Conservation (phyloP, 2,329 filamentous ascomycete species). For the Cordyceps javanica region DNA sequence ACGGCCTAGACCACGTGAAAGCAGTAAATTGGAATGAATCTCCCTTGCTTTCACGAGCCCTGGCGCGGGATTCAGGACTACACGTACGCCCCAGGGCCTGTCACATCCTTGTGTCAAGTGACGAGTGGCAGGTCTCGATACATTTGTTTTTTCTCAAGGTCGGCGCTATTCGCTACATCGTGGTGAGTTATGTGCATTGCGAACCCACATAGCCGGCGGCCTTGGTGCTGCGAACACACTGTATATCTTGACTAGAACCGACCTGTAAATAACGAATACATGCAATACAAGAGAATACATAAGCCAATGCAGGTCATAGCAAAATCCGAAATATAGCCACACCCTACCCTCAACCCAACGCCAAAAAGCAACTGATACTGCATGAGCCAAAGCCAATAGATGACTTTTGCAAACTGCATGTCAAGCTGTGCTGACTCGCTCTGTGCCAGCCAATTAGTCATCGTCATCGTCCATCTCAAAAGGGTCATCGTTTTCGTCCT, state of each 20-base stretch:
- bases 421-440: not conserved
- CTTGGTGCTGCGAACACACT: not conserved
- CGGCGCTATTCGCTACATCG: too few species aligned
- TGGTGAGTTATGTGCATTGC: too few species aligned
- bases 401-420: not conserved
- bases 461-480: constrained; percentile 42
- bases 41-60: too few species aligned
- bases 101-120: too few species aligned
- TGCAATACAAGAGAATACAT: not conserved
- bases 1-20: too few species aligned
- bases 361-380: not conserved
- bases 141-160: too few species aligned
- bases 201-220: not conserved
- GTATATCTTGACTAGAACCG: not conserved
- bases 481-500: constrained; percentile 38
- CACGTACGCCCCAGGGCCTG: too few species aligned
- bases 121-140: too few species aligned
- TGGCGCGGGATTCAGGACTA: too few species aligned
- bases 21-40: too few species aligned
- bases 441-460: not conserved
- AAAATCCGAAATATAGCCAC: not conserved
- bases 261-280: not conserved
- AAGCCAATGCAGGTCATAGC: not conserved
- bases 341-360: not conserved
- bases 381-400: not conserved